Conservation (phyloP, 2,329 filamentous ascomycete genomes). For the Verticillium isaacii region DNA sequence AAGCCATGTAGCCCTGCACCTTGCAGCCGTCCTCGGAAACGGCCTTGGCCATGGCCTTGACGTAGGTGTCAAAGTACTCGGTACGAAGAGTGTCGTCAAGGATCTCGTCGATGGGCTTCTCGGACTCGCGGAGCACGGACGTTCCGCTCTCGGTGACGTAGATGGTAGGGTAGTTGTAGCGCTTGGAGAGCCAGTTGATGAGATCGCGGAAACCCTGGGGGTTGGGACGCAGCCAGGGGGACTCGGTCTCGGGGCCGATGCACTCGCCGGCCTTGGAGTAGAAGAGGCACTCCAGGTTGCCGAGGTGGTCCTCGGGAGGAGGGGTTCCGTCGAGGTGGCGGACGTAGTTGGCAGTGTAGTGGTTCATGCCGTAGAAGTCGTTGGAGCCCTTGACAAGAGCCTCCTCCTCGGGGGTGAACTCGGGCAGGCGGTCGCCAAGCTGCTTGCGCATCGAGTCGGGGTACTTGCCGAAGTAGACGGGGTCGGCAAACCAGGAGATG, state of each 20-base stretch:
- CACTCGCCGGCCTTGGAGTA: slow-evolving; percentile 66
- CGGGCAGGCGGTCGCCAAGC: slow-evolving; percentile 71
- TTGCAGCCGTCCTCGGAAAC: slow-evolving; percentile 69
- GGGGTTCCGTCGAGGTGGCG: slow-evolving; percentile 62
- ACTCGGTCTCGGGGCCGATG: slow-evolving; percentile 80
- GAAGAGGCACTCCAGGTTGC: slow-evolving; percentile 70
- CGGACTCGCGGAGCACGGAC: slow-evolving; percentile 77
- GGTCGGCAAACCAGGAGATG: slow-evolving; percentile 85
- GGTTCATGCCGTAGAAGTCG: slow-evolving; percentile 94
- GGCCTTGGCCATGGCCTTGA: slow-evolving; percentile 71
- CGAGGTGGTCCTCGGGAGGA: slow-evolving; percentile 62
- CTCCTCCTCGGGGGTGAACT: slow-evolving; percentile 67
- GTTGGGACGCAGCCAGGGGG: slow-evolving; percentile 73
- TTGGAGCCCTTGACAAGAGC: slow-evolving; percentile 79
- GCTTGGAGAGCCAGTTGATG: slow-evolving; percentile 70
- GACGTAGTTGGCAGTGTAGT: slow-evolving; percentile 87
- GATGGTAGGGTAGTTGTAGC: slow-evolving; percentile 72
- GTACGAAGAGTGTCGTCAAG: slow-evolving; percentile 78
- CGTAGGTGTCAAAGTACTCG: slow-evolving; percentile 74
- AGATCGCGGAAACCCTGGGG: slow-evolving; percentile 73
- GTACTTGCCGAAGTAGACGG: slow-evolving; percentile 80
- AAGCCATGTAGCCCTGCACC: slow-evolving; percentile 76
- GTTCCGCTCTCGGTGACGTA: slow-evolving; percentile 90
- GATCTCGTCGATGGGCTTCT: slow-evolving; percentile 64
- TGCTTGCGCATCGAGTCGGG: slow-evolving; percentile 79